These are phyloP conservation scores for Botrytis byssoidea DNA, from an alignment of 2,329 filamentous ascomycete genomes.

Conservation along the genomic window DNA sequence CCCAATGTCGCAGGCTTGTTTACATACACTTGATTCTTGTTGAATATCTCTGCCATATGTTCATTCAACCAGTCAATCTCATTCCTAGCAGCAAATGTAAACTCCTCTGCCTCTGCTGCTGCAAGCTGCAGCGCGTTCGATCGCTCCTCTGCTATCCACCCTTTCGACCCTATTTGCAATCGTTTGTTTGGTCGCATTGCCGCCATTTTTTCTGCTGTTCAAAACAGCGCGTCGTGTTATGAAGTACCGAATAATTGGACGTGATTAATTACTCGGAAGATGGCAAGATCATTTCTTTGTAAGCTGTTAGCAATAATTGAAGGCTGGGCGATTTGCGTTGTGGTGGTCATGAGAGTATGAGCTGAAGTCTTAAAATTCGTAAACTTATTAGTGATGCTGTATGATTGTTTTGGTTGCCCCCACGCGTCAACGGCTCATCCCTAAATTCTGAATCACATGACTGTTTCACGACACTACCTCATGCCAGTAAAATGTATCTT, in stretches of 20 bases:
- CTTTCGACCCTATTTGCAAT: conserved; percentile 72
- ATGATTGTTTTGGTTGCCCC: conserved; percentile 24
- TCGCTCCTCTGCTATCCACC: conserved; percentile 86
- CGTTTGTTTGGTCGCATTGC: conserved; percentile 46
- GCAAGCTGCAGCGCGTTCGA: conserved; percentile 73
- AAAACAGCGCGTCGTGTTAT: conserved; percentile 37
- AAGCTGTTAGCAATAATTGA: conserved; percentile 17
- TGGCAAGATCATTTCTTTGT: conserved; percentile 33
- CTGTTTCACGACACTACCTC: not conserved
- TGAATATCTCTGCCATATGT: conserved; percentile 95
- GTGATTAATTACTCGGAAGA: conserved; percentile 16
- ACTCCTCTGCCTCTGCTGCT: conserved; percentile 84
- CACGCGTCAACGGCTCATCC: conserved; percentile 14
- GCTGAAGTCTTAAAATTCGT: conserved; percentile 19
- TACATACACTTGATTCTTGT: conserved; percentile 78
- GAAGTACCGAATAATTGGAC: conserved; percentile 12
- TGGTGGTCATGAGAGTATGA: conserved; percentile 25
- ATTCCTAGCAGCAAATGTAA: conserved; percentile 86
- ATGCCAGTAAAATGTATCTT: not conserved
- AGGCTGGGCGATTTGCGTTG: conserved; percentile 13
- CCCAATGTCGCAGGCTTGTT: conserved; percentile 27
- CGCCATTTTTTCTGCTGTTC: conserved; percentile 36
- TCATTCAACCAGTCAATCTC: conserved; percentile 98
- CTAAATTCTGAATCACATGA: conserved; percentile 1
- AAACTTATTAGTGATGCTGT: conserved; percentile 26